Percentiles rank a stretch among this genome's conserved stretches.
Conservation (phyloP, 2,329 filamentous ascomycete genomes). For the Diplodia corticola region DNA sequence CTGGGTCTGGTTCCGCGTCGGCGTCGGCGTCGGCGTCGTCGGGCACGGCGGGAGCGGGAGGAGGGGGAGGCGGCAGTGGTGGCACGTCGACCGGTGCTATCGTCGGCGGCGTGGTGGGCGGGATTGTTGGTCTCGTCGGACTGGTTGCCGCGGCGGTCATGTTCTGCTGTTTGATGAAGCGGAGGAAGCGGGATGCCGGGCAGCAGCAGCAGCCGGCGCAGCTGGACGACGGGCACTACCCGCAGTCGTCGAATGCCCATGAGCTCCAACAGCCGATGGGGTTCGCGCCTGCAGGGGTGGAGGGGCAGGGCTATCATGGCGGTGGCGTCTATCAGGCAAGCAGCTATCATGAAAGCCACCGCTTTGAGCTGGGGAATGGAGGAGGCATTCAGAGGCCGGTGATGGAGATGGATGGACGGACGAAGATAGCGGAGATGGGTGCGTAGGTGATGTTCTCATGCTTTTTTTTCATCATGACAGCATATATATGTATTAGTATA, state of each 20-base stretch:
- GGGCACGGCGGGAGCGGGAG: neutral
- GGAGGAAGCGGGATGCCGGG: neutral
- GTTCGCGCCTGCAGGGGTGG: neutral
- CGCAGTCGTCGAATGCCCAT: too few species aligned
- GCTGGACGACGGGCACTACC: too few species aligned
- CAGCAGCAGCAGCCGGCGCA: neutral
- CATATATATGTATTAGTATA: neutral
- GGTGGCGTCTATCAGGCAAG: too few species aligned
- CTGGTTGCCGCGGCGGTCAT: neutral
- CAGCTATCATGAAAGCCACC: too few species aligned
- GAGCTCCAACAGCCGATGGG: too few species aligned
- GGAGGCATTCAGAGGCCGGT: too few species aligned
- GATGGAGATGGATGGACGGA: too few species aligned
- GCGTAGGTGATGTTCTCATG: too few species aligned
- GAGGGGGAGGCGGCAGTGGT: neutral
- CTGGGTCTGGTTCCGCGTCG: neutral
- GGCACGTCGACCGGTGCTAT: neutral
- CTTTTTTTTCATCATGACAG: too few species aligned
- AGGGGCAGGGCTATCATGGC: neutral
- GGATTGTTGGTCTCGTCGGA: neutral
- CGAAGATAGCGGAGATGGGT: too few species aligned
- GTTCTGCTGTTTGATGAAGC: neutral
- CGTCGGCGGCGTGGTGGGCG: neutral
- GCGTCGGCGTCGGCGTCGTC: neutral
- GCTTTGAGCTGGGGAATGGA: too few species aligned